A percentile compares a stretch with the other conserved stretches of the same genome.
Conservation (phyloP, 2,329 filamentous ascomycete species). For the Beauveria pseudobassiana region DNA sequence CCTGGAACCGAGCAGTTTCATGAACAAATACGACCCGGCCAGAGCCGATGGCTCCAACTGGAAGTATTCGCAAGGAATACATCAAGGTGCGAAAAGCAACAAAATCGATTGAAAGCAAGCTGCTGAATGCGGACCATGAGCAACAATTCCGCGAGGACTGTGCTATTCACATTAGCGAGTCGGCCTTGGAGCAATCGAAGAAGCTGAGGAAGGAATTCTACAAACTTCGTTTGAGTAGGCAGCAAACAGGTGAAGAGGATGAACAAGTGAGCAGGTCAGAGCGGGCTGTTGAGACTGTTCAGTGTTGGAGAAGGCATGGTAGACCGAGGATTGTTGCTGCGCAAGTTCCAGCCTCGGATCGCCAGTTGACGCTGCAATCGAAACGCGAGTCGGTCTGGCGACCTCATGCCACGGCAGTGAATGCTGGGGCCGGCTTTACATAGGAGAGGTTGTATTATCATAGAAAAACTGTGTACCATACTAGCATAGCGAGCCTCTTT, state of each 20-base stretch:
- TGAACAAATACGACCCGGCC: not conserved
- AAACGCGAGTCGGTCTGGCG: not conserved
- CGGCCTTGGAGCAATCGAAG: constrained; percentile 16
- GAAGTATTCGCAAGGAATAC: constrained; percentile 28
- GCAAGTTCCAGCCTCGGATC: not conserved
- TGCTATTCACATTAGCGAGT: constrained; percentile 20
- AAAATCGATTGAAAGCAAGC: constrained; percentile 27
- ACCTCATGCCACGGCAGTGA: not conserved
- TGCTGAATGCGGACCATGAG: constrained; percentile 25
- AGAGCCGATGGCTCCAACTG: constrained; percentile 25
- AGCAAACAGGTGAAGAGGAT: not conserved
- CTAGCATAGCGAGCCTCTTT: not conserved
- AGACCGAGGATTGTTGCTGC: not conserved
- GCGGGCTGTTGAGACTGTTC: not conserved
- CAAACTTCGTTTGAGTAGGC: not conserved
- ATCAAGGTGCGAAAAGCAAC: constrained; percentile 21
- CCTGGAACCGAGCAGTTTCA: not conserved
- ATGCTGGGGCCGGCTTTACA: not conserved
- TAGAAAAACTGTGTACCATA: not conserved
- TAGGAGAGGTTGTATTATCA: not conserved
- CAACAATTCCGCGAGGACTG: constrained; percentile 22
- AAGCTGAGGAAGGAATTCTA: constrained; percentile 19
- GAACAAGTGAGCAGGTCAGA: not conserved
- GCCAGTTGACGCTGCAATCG: not conserved
- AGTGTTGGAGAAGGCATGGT: too few species aligned